Percentiles rank a stretch among this genome's conserved stretches.
These are phyloP conservation scores for Nicotiana noctiflora DNA, from an alignment of 257 asterid genomes.

Conservation along the genomic window DNA sequence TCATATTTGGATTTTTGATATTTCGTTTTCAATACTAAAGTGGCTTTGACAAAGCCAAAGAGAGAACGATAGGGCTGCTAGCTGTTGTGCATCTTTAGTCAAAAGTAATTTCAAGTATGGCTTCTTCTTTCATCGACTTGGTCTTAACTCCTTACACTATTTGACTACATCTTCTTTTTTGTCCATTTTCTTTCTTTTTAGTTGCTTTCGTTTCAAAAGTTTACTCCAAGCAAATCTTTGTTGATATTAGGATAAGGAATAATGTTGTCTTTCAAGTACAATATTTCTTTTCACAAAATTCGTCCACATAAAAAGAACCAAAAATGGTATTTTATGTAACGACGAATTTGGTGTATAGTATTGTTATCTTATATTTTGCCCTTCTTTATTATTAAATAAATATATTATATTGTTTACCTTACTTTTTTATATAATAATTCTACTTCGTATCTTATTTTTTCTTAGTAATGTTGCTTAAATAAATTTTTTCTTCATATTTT, in stretches of 20 bases:
- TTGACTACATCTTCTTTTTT: not conserved
- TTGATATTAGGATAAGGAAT: not conserved
- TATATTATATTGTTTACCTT: too few relatives aligned
- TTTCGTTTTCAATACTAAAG: not conserved
- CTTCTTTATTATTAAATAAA: too few relatives aligned
- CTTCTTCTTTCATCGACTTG: not conserved
- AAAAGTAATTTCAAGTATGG: not conserved
- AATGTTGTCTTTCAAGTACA: conserved; percentile 5
- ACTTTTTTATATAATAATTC: too few relatives aligned
- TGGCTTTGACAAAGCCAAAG: conserved; percentile 3
- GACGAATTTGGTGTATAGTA: too few relatives aligned
- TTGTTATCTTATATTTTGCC: too few relatives aligned
- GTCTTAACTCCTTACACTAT: not conserved
- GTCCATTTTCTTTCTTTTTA: not conserved
- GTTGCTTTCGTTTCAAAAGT: not conserved
- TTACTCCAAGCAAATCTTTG: not conserved
- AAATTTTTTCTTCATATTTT: too few relatives aligned
- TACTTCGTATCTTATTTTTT: too few relatives aligned
- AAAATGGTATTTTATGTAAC: too few relatives aligned
- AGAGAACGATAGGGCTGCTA: not conserved
- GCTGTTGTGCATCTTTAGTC: not conserved
- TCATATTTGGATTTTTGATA: not conserved
- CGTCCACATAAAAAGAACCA: too few relatives aligned
- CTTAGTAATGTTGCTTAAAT: too few relatives aligned
- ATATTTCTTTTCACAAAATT: not conserved